Conservation (phyloP, 192 early-diverging fungal genomes). For the Thoreauomyces humboldtii region DNA sequence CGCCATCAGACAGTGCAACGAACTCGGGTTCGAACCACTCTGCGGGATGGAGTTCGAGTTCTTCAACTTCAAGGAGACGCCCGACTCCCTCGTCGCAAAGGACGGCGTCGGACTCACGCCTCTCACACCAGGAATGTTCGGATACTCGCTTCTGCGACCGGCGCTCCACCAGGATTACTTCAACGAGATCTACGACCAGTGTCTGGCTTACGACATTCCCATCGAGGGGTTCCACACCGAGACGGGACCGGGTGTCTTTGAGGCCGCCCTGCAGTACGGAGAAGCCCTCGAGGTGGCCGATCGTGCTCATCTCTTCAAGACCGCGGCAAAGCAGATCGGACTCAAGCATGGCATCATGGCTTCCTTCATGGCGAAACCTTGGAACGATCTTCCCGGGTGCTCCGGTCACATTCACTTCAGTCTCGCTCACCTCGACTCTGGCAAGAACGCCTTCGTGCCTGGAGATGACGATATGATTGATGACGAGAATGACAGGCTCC, state of each 20-base stretch:
- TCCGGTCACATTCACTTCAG: conserved; percentile 80
- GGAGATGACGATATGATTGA: not conserved
- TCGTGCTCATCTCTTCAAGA: conserved; percentile 75
- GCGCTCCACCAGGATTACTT: conserved; percentile 67
- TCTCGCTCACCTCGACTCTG: conserved; percentile 45
- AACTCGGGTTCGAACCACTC: conserved; percentile 38
- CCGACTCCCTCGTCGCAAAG: conserved; percentile 62
- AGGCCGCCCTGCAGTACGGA: conserved; percentile 70
- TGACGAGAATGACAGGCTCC: conserved; percentile 6
- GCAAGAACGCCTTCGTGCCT: conserved; percentile 53
- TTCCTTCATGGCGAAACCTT: conserved; percentile 85
- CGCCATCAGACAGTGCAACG: conserved; percentile 38
- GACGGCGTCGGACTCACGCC: conserved; percentile 51
- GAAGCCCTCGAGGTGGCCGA: conserved; percentile 63
- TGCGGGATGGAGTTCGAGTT: conserved; percentile 72
- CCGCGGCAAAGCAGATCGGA: conserved; percentile 69
- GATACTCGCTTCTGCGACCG: conserved; percentile 72
- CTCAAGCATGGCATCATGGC: conserved; percentile 67
- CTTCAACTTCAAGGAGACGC: conserved; percentile 79
- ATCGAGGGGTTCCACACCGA: conserved; percentile 81
- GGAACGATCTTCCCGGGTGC: conserved; percentile 68
- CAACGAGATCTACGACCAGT: conserved; percentile 65
- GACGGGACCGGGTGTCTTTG: conserved; percentile 80
- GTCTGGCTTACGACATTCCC: conserved; percentile 51
- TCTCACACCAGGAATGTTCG: conserved; percentile 79